Percentiles rank a stretch among this genome's conserved stretches.
Evolutionary conservation across 2,329 filamentous ascomycete genomes (phyloP).

Genomic region (Cladophialophora psammophila): DNA sequence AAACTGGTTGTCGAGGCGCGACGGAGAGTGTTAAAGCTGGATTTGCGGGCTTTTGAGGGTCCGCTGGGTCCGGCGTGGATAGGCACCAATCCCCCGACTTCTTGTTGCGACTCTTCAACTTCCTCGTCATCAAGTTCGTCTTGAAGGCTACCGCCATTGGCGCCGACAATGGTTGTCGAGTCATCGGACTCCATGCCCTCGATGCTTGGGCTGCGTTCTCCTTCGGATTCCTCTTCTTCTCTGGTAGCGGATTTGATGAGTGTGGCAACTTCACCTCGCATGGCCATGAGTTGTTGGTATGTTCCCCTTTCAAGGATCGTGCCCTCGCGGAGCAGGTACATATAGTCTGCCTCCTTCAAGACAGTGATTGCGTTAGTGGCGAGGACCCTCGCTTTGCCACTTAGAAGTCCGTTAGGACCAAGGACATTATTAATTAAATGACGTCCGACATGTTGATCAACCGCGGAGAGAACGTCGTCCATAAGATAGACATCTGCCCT

Average conservation of each 20-base stretch:
- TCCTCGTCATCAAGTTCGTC: conserved; percentile 62
- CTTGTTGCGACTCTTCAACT: conserved; percentile 70
- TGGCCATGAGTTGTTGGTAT: conserved; percentile 87
- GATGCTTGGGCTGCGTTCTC: conserved; percentile 44
- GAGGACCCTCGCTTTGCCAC: conserved; percentile 86
- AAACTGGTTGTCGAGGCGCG: conserved; percentile 93
- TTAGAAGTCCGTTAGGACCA: conserved; percentile 80
- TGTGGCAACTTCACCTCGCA: conserved; percentile 88
- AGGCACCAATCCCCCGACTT: conserved; percentile 75
- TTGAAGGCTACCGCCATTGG: conserved; percentile 57
- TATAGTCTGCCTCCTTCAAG: conserved; percentile 85
- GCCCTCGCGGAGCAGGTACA: conserved; percentile 82
- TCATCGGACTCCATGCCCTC: conserved; percentile 64
- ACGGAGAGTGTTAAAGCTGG: conserved; percentile 80
- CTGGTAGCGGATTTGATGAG: conserved; percentile 76
- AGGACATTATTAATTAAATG: conserved; percentile 96
- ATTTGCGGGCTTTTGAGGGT: conserved; percentile 62
- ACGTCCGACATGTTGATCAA: conserved; percentile 96
- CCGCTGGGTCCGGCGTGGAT: conserved; percentile 65
- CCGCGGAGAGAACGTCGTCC: conserved; percentile 92
- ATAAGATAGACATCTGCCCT: conserved; percentile 95
- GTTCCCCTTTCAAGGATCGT: conserved; percentile 86
- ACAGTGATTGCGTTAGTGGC: conserved; percentile 96
- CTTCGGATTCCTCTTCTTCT: conserved; percentile 57
- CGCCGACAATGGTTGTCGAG: conserved; percentile 65